A percentile compares a stretch with the other conserved stretches of the same genome.
Evolutionary conservation across 176 grass and related monocot genomes (phyloP).

Genomic region (Pharus latifolius): DNA sequence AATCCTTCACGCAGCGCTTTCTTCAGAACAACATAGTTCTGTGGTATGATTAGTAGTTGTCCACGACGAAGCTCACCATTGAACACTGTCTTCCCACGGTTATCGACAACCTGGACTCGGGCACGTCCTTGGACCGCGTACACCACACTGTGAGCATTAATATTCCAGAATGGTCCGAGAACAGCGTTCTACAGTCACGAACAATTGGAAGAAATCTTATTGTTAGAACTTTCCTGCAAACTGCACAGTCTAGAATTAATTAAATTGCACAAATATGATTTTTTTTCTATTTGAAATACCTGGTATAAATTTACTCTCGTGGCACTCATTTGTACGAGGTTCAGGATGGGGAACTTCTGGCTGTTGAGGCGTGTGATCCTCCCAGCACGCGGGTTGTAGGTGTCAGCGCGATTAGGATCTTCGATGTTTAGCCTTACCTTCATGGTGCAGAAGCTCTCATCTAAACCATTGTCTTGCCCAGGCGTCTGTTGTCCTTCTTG

Average conservation of each 20-base stretch:
- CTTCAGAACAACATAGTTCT: conserved; percentile 2
- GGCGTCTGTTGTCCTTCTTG: neutral
- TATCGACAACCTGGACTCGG: conserved; percentile 6
- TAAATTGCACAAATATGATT: neutral
- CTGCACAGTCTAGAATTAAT: neutral
- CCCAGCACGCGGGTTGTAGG: conserved; percentile 5
- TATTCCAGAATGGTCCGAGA: conserved; percentile 10
- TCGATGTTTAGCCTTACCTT: conserved; percentile 22
- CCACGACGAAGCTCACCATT: conserved; percentile 24
- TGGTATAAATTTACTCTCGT: no score
- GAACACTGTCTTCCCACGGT: conserved; percentile 3
- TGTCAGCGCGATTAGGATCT: neutral
- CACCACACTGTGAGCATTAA: conserved; percentile 29
- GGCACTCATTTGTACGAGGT: no score
- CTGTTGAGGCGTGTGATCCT: no score
- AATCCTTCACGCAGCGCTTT: neutral
- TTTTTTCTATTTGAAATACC: neutral
- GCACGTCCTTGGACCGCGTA: conserved; percentile 1
- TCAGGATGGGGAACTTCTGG: no score
- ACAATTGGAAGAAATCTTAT: neutral
- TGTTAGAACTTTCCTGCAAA: neutral
- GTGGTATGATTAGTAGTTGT: no score
- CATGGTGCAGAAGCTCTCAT: conserved; percentile 30
- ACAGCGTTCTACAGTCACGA: conserved; percentile 6
- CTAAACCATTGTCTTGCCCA: neutral